These are phyloP conservation scores for Teunomyces kruisii DNA, from an alignment of 805 yeast genomes.

Conservation along the genomic window DNA sequence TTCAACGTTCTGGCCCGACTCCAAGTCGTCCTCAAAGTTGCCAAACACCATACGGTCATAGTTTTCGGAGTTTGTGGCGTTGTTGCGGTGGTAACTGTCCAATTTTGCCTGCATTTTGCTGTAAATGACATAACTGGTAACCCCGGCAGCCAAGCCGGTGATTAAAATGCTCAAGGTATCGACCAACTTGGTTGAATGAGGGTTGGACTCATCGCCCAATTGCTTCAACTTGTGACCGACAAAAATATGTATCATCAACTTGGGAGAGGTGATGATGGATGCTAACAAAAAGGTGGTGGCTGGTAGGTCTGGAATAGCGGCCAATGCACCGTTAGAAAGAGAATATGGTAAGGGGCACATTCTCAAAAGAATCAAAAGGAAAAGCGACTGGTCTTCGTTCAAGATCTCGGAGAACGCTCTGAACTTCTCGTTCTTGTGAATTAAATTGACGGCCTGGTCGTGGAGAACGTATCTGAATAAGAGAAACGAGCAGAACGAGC, in stretches of 20 bases:
- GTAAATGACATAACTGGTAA: conserved; percentile 70
- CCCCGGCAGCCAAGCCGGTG: conserved; percentile 53
- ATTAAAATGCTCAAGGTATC: conserved; percentile 62
- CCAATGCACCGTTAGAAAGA: conserved; percentile 86
- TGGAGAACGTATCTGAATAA: conserved; percentile 60
- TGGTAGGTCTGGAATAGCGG: conserved; percentile 77
- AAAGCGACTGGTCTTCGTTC: conserved; percentile 63
- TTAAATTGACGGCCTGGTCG: conserved; percentile 57
- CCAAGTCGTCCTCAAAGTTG: conserved; percentile 39
- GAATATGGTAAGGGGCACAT: conserved; percentile 94
- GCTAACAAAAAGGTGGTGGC: conserved; percentile 66
- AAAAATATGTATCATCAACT: conserved; percentile 70
- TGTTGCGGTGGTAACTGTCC: conserved; percentile 21
- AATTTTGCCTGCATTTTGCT: conserved; percentile 46
- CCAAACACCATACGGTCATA: conserved; percentile 40
- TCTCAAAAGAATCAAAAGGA: conserved; percentile 69
- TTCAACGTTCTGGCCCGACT: conserved; percentile 29
- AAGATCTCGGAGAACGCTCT: conserved; percentile 73
- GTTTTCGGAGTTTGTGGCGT: conserved; percentile 9
- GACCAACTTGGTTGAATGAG: conserved; percentile 50
- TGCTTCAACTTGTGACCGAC: conserved; percentile 73
- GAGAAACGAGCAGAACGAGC: conserved; percentile 74
- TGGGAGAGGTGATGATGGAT: conserved; percentile 76
- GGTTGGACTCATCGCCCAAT: conserved; percentile 57
- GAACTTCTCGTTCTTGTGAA: conserved; percentile 61